These are phyloP conservation scores for Cyclanthera cordifolia DNA, from an alignment of 306 rosid species.

Conservation along the genomic window DNA sequence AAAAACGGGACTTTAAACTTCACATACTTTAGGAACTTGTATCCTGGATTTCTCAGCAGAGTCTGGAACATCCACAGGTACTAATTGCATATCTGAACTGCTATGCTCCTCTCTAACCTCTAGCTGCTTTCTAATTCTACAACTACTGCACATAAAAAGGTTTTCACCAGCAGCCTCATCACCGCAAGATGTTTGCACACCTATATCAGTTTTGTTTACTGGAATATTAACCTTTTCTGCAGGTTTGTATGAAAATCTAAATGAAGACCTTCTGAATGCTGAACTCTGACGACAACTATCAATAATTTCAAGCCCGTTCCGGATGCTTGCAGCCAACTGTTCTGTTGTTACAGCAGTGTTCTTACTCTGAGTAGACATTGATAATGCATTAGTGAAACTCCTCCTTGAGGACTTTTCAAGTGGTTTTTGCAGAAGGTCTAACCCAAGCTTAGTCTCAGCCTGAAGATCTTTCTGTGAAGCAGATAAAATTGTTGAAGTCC, in stretches of 20 bases:
- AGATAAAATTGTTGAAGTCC: slow-evolving; percentile 54
- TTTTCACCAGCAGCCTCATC: slow-evolving; percentile 32
- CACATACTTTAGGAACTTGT: slow-evolving; percentile 71
- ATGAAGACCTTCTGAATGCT: slow-evolving; percentile 57
- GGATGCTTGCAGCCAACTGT: slow-evolving; percentile 85
- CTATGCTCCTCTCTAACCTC: slow-evolving; percentile 39
- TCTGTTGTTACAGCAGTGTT: slow-evolving; percentile 42
- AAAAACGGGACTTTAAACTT: slow-evolving; percentile 18
- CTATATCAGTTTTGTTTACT: slow-evolving; percentile 52
- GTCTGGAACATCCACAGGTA: slow-evolving; percentile 51
- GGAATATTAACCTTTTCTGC: slow-evolving; percentile 40
- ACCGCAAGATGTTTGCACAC: slow-evolving; percentile 53
- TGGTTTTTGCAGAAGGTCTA: slow-evolving; percentile 23
- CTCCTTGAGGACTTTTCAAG: slow-evolving; percentile 21
- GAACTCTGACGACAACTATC: slow-evolving; percentile 51
- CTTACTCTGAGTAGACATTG: slow-evolving; percentile 38
- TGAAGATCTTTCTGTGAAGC: slow-evolving; percentile 56
- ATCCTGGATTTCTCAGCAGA: slow-evolving; percentile 56
- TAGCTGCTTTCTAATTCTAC: slow-evolving; percentile 50
- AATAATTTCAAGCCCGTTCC: slow-evolving; percentile 76
- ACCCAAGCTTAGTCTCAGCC: slow-evolving; percentile 26
- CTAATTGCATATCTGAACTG: slow-evolving; percentile 53
- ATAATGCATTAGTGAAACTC: slow-evolving; percentile 28
- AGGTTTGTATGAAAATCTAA: slow-evolving; percentile 61
- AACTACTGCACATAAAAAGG: slow-evolving; percentile 42